Evolutionary conservation across 192 early-diverging fungal genomes (phyloP).

Genomic region (Umbelopsis isabellina): DNA sequence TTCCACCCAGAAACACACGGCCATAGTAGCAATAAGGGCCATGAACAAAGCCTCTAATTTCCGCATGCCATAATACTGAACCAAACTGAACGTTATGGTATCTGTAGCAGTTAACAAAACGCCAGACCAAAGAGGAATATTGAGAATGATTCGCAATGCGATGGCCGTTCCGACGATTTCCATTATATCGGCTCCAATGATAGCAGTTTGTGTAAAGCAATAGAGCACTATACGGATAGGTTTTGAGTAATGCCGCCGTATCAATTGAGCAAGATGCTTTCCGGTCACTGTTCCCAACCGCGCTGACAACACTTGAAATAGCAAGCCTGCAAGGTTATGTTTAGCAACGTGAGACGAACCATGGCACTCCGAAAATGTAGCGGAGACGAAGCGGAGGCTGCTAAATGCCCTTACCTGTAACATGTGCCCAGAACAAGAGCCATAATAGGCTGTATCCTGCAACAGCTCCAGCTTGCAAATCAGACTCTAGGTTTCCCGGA

Average conservation of each 20-base stretch:
- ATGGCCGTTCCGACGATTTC: conserved; percentile 86
- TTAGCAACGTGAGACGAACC: background rate
- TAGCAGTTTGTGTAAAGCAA: conserved; percentile 60
- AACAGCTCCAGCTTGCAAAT: conserved; percentile 63
- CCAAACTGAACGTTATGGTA: conserved; percentile 68
- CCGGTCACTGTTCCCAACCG: conserved; percentile 61
- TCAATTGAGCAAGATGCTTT: conserved; percentile 56
- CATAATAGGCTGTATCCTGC: conserved; percentile 66
- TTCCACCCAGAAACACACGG: conserved; percentile 72
- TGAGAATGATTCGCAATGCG: conserved; percentile 73
- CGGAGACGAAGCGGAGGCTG: background rate
- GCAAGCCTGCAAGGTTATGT: conserved; percentile 39
- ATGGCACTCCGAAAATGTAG: background rate
- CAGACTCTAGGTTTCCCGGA: conserved; percentile 66
- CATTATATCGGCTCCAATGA: conserved; percentile 67
- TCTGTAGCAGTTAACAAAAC: conserved; percentile 74
- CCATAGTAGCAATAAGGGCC: conserved; percentile 67
- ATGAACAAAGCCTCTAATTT: conserved; percentile 74
- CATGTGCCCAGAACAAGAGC: conserved; percentile 61
- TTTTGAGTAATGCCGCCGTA: conserved; percentile 50
- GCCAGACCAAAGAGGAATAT: conserved; percentile 66
- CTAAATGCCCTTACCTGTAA: conserved; percentile 23
- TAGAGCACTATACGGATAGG: conserved; percentile 50
- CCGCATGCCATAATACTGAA: conserved; percentile 60
- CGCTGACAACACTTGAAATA: conserved; percentile 62